These are phyloP conservation scores for Dryas octopetala DNA, from an alignment of 306 rosid genomes.

Conservation along the genomic window DNA sequence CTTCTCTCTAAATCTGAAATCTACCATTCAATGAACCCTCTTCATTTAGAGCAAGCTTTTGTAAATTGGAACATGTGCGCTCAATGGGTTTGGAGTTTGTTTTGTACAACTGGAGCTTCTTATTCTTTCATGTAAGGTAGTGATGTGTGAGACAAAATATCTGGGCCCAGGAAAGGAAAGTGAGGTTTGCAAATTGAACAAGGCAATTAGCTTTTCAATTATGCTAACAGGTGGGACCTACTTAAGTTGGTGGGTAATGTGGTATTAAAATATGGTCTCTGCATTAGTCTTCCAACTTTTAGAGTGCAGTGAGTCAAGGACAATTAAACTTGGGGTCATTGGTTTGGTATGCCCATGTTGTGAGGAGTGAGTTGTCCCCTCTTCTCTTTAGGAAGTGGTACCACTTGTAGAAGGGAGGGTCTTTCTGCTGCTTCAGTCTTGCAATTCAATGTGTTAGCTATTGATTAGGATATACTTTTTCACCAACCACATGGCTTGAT, in stretches of 20 bases:
- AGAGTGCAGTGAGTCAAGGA: neutral
- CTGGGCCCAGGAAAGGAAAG: neutral
- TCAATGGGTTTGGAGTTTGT: neutral
- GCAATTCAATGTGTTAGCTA: conserved; percentile 19
- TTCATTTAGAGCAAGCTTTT: neutral
- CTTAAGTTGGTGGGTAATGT: too few species aligned
- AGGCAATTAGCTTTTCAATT: neutral
- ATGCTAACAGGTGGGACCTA: too few species aligned
- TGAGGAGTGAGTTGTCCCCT: neutral
- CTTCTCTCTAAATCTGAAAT: conserved; percentile 4
- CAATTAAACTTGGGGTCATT: neutral
- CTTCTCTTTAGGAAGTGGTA: conserved; percentile 11
- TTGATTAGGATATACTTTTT: conserved; percentile 20
- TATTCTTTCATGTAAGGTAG: too few species aligned
- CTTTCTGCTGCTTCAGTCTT: neutral
- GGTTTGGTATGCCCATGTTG: neutral
- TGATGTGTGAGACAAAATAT: too few species aligned
- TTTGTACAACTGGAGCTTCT: neutral
- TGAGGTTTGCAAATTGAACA: neutral
- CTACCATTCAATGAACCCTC: conserved; percentile 22
- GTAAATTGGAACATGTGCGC: neutral
- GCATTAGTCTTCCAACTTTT: neutral
- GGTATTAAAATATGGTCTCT: too few species aligned
- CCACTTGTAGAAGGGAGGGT: neutral
- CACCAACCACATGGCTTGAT: conserved; percentile 38